phyloP scores from a whole-genome alignment of 495 filamentous ascomycete genomes.

The Clohesyomyces aquaticus region DNA sequence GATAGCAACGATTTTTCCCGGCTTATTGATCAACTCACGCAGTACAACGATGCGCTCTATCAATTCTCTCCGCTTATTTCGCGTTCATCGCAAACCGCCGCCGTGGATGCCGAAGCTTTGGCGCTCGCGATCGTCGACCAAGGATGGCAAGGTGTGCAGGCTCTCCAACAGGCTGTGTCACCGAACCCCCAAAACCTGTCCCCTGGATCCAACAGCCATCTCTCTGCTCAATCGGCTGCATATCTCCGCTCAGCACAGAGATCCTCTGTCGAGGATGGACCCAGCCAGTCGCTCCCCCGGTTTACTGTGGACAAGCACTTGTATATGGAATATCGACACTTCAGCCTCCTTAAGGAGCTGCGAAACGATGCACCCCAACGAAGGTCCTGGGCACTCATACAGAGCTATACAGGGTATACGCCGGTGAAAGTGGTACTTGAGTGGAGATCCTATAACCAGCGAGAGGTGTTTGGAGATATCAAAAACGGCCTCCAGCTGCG shows the following conservation, averaged over 20 bases:
- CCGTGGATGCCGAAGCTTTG: slow-evolving; percentile 7
- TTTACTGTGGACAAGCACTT: neutral
- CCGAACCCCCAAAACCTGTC: neutral
- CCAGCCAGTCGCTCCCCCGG: neutral
- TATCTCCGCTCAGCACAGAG: neutral
- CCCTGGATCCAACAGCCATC: neutral
- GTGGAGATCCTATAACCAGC: neutral
- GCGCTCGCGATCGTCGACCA: slow-evolving; percentile 9
- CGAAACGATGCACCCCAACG: neutral
- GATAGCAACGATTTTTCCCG: neutral
- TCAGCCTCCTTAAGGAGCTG: neutral
- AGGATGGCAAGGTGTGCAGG: slow-evolving; percentile 2
- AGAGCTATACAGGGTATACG: neutral
- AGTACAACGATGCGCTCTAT: slow-evolving; percentile 10
- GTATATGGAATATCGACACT: neutral
- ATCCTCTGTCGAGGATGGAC: neutral
- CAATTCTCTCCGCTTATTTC: slow-evolving; percentile 8
- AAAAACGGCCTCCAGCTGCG: neutral
- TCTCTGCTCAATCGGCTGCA: neutral
- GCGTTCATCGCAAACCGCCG: neutral
- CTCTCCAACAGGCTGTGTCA: slow-evolving; percentile 1
- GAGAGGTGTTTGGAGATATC: neutral
- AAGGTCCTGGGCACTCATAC: neutral
- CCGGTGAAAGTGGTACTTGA: neutral
- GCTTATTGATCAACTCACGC: slow-evolving; percentile 5